Conservation (phyloP, 257 asterid species). For the Solanum clarkiae region DNA sequence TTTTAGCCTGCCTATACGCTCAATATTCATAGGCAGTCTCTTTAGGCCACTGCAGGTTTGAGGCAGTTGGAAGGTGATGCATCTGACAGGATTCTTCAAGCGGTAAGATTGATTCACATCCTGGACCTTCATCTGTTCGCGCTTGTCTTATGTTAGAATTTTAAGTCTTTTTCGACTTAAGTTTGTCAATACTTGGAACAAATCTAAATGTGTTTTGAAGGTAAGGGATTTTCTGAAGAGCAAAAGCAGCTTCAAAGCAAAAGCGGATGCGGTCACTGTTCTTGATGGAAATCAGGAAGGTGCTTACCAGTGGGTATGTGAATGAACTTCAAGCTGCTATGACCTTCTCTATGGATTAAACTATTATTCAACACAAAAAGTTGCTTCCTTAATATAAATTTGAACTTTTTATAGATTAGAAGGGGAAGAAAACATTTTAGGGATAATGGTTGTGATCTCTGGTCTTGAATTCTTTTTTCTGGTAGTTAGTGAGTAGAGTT, state of each 20-base stretch:
- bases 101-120: constrained; percentile 19
- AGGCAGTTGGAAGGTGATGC: constrained; percentile 43
- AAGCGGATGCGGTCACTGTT: constrained; percentile 45
- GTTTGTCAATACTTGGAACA: background rate
- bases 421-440: background rate
- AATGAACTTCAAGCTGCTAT: background rate
- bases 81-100: constrained; percentile 53
- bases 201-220: constrained; percentile 12
- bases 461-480: background rate
- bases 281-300: constrained; percentile 66
- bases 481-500: background rate
- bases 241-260: constrained; percentile 33
- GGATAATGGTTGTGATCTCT: background rate
- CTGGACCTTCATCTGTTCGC: background rate
- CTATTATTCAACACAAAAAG: background rate
- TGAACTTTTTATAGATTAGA: background rate
- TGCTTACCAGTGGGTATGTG: constrained; percentile 66
- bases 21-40: background rate
- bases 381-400: background rate
- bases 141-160: background rate
- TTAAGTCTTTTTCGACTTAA: background rate
- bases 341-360: background rate
- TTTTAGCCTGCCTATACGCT: background rate
- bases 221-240: constrained; percentile 38
- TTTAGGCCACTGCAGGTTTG: constrained; percentile 81